Evolutionary conservation across 1,139 yeast species (phyloP).

Genomic region (Wickerhamiella pararugosa): DNA sequence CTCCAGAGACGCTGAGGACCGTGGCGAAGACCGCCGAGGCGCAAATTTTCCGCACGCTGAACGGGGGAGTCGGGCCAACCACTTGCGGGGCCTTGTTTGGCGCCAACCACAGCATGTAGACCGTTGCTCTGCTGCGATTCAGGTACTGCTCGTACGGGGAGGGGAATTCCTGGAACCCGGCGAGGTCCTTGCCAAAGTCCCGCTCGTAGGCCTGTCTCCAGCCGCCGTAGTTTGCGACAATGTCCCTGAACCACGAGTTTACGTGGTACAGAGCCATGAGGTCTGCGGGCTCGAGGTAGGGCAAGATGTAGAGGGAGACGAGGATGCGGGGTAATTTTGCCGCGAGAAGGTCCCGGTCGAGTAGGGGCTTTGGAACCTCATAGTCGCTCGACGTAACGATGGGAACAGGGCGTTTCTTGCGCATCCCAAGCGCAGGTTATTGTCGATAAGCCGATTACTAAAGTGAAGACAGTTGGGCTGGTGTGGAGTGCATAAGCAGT

Average conservation of each 20-base stretch:
- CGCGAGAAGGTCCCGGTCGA: no score
- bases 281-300: slow-evolving; percentile 2
- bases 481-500: no score
- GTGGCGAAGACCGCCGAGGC: slow-evolving; percentile 2
- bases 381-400: no score
- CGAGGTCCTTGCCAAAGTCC: not conserved
- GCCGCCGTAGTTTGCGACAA: slow-evolving; percentile 2
- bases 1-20: slow-evolving; percentile 1
- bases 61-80: slow-evolving; percentile 6
- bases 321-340: not conserved
- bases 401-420: no score
- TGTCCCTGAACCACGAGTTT: not conserved
- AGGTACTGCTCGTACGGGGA: slow-evolving; percentile 5
- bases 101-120: slow-evolving; percentile 3
- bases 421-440: no score
- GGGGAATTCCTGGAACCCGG: not conserved
- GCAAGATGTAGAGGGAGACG: slow-evolving; percentile 1
- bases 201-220: slow-evolving; percentile 3
- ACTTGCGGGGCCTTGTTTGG: slow-evolving; percentile 5
- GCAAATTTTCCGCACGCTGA: slow-evolving; percentile 1
- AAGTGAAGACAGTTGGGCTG: no score
- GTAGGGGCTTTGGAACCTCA: no score
- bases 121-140: slow-evolving; percentile 3
- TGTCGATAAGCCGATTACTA: no score
- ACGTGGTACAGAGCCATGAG: slow-evolving; percentile 4